Evolutionary conservation across 805 yeast species (phyloP).

Genomic region (Wickerhamiella slavikovae): DNA sequence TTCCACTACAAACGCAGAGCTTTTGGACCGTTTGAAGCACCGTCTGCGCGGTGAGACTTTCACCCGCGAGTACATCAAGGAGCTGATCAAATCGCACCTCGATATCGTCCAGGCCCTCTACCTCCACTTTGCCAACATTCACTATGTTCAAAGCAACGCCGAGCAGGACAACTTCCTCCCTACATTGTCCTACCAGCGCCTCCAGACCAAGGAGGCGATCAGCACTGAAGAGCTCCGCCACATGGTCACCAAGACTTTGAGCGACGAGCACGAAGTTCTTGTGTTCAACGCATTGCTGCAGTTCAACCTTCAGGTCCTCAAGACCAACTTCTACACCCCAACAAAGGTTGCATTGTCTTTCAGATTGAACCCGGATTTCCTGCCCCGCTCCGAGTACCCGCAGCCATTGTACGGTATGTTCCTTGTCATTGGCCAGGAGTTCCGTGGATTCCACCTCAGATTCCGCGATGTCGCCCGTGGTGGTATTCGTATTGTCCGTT

Average conservation of each 20-base stretch:
- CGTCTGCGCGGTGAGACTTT: conserved; percentile 85
- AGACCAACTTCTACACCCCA: conserved; percentile 84
- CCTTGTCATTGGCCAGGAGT: conserved; percentile 87
- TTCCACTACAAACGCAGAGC: conserved; percentile 50
- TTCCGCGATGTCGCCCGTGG: conserved; percentile 96
- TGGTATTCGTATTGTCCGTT: conserved; percentile 87
- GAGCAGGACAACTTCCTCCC: conserved; percentile 19
- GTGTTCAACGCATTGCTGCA: conserved; percentile 65
- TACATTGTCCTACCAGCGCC: conserved; percentile 74
- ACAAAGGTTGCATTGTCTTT: conserved; percentile 90
- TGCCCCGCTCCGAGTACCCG: conserved; percentile 76
- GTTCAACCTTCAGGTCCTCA: conserved; percentile 72
- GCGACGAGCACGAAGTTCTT: conserved; percentile 58
- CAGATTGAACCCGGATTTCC: conserved; percentile 68
- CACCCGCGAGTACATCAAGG: conserved; percentile 65
- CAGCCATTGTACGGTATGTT: conserved; percentile 89
- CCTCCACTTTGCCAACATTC: conserved; percentile 79
- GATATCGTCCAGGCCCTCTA: conserved; percentile 64
- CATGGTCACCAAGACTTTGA: conserved; percentile 43
- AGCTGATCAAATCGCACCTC: conserved; percentile 48
- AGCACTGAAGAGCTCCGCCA: conserved; percentile 55
- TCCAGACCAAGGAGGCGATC: conserved; percentile 53
- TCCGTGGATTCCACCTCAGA: conserved; percentile 92
- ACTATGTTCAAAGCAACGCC: conserved; percentile 41
- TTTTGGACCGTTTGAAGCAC: conserved; percentile 60